Base-by-base conservation (phyloP, 805 yeast genomes). In the Hanseniaspora mollemarum region DNA sequence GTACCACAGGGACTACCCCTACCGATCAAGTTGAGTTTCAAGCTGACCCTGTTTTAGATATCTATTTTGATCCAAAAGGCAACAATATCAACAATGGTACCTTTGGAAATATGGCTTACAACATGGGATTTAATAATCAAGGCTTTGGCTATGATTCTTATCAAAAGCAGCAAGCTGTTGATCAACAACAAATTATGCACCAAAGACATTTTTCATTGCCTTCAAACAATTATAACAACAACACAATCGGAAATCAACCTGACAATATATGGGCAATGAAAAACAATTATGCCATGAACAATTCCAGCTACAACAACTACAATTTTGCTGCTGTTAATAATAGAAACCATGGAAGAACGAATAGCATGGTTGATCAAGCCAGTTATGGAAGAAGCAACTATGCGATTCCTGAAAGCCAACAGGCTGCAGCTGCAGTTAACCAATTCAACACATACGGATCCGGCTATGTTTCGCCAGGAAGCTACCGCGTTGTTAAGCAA, bases 151-250 rank as follows among this genome's bases (percentile, higher is more conserved):
- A 35, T 35, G 39, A 35, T 15, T 18, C 21, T 15, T 35, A 35
- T 18, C 39, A 35, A 18, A 35, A 32, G 7, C 15, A 35, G 8
- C 39, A 32, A 29, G 22, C 46, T 21, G 31, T 45, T 25, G 28
- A 24, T 21, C 37, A 43, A 24, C 49, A 44, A 31, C 26, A 25
- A n/a, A 29, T 41, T 25, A n/a, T 25, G n/a, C 67, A 62, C 52
- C 54, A 62, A 40, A 65, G 67, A 46, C 64, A 63, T 52, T 60
- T 57, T 41, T 64, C 68, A 3, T 50, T 65, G 26, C 67, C 67
- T 18, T 60, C 65, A 4, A 62, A 63, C 49, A 56, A 63, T 0
- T 24, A 3, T 26, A 22, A 18, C 37, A 39, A 31, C n/a, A 13
- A 4, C 6, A n/a, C 32, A 15, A 3, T 15, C 15, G 32, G 19